These are phyloP conservation scores for Isatis lusitanica DNA, from an alignment of 441 rosid species.

Conservation along the genomic window DNA sequence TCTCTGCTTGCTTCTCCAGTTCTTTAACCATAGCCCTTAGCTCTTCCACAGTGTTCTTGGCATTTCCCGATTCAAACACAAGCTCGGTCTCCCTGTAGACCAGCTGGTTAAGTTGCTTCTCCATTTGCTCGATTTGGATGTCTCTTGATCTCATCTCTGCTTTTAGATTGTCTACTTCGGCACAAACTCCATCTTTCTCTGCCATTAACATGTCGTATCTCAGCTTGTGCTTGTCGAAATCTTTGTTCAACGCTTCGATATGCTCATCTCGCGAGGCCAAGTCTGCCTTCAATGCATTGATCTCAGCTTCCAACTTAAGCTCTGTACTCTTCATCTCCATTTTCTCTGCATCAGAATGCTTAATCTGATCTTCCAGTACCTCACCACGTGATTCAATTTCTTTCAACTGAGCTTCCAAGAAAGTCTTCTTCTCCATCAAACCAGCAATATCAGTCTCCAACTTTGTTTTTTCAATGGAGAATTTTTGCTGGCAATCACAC, in stretches of 20 bases:
- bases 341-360: conserved; percentile 44
- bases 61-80: conserved; percentile 36
- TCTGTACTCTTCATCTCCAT: conserved; percentile 40
- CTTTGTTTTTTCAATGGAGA: conserved; percentile 47
- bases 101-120: conserved; percentile 41
- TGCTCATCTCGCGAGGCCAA: conserved; percentile 39
- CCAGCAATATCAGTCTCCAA: conserved; percentile 40
- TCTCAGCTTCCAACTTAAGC: conserved; percentile 36
- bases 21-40: conserved; percentile 45
- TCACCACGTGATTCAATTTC: conserved; percentile 42
- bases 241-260: conserved; percentile 53
- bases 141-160: conserved; percentile 50
- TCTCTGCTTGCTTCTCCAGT: conserved; percentile 57
- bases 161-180: conserved; percentile 44
- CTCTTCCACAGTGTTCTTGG: conserved; percentile 42
- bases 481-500: conserved; percentile 41
- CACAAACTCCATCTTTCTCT: conserved; percentile 60
- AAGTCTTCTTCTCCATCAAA: conserved; percentile 41
- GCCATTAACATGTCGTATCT: conserved; percentile 57
- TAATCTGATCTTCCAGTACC: conserved; percentile 42
- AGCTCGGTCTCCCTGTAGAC: conserved; percentile 34
- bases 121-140: conserved; percentile 41
- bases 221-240: conserved; percentile 47
- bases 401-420: conserved; percentile 41
- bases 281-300: conserved; percentile 46